Evolutionary conservation across 2,329 filamentous ascomycete species (phyloP), one percentile per base, ranked within the genome.

Genomic region (Phymatotrichopsis omnivora): DNA sequence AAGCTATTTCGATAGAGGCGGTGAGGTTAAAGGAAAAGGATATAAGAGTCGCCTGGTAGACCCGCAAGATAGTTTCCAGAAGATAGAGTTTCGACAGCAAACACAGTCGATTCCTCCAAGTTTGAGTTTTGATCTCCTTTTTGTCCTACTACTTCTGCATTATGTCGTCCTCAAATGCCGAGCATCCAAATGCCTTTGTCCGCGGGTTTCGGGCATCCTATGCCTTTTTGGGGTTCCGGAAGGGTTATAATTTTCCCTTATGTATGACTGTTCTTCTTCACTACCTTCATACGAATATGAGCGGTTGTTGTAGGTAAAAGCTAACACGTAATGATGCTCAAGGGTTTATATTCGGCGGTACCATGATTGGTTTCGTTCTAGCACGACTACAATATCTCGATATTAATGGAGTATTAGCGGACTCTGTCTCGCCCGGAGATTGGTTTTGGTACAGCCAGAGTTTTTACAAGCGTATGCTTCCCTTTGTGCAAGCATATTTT

Each of bases 141-240:
- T n/a, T n/a, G n/a, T n/a, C n/a, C n/a, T n/a, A n/a, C n/a, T n/a
- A n/a, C n/a, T n/a, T n/a, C n/a, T n/a, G n/a, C n/a, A n/a, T n/a
- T n/a, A n/a, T n/a, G n/a, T n/a, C n/a, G n/a, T n/a, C n/a, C n/a
- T n/a, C n/a, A n/a, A n/a, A n/a, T n/a, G n/a, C n/a, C n/a, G n/a
- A n/a, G n/a, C n/a, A n/a, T n/a, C n/a, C n/a, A n/a, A n/a, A n/a
- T n/a, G n/a, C n/a, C n/a, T n/a, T n/a, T n/a, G n/a, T n/a, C n/a
- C n/a, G n/a, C n/a, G n/a, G n/a, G n/a, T n/a, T n/a, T n/a, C n/a
- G n/a, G n/a, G n/a, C n/a, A n/a, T n/a, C n/a, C n/a, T n/a, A n/a
- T n/a, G n/a, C n/a, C n/a, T n/a, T n/a, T n/a, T 47, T 76, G 20
- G 75, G 75, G 37, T 79, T 79, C 62, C 59, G 62, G 2, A 72